phyloP scores from a whole-genome alignment of 2,329 filamentous ascomycete genomes.

The Xylaria sp. region DNA sequence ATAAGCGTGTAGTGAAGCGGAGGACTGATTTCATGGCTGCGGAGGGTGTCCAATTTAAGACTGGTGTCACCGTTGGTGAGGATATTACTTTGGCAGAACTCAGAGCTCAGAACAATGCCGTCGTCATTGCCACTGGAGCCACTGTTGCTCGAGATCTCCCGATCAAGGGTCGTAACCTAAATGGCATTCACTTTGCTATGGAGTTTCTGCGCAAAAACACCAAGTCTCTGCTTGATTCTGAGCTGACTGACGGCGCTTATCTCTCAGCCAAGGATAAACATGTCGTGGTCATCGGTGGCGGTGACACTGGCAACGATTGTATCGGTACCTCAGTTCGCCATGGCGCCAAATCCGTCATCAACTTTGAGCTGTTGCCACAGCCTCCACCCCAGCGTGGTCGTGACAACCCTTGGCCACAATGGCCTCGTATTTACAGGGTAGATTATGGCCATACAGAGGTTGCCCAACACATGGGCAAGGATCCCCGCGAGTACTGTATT shows the following conservation, averaged over 20 bases:
- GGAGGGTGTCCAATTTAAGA: constrained; percentile 86
- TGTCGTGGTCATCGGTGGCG: constrained; percentile 95
- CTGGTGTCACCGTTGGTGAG: constrained; percentile 80
- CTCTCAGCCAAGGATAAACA: constrained; percentile 96
- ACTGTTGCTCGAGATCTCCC: constrained; percentile 93
- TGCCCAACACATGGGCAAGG: constrained; percentile 94
- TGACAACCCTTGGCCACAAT: constrained; percentile 98
- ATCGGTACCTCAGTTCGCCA: constrained; percentile 97
- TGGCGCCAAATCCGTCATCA: constrained; percentile 93
- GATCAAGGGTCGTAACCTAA: constrained; percentile 86
- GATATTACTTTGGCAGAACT: constrained; percentile 77
- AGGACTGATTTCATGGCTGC: constrained; percentile 94
- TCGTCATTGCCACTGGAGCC: constrained; percentile 90
- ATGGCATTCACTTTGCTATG: constrained; percentile 96
- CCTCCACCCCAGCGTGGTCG: constrained; percentile 88
- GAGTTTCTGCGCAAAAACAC: constrained; percentile 98
- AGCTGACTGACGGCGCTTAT: constrained; percentile 83
- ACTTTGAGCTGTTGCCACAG: constrained; percentile 95
- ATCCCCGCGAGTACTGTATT: constrained; percentile 96
- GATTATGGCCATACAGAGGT: constrained; percentile 98
- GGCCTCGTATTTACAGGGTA: constrained; percentile 97
- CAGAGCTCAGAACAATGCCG: constrained; percentile 79
- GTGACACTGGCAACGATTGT: constrained; percentile 97
- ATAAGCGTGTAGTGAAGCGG: constrained; percentile 96
- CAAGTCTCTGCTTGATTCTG: constrained; percentile 94